Conservation (phyloP, 768 basidiomycete species). For the Boletus sp. region DNA sequence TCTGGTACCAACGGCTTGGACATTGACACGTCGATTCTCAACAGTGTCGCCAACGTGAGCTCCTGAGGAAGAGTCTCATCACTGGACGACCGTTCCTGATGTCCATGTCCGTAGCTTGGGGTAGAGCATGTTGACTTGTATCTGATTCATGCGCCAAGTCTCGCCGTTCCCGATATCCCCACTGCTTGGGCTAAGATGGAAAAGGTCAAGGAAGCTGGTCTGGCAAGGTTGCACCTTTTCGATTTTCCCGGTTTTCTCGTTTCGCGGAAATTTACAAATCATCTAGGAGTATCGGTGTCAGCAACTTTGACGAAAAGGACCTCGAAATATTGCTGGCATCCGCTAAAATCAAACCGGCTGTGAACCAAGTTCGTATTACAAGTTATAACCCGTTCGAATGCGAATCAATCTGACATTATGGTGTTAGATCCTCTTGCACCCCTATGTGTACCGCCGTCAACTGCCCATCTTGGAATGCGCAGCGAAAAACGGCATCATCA, state of each 20-base stretch:
- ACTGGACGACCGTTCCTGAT: neutral
- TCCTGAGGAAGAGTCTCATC: neutral
- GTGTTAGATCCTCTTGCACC: constrained; percentile 64
- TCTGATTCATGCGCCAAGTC: constrained; percentile 59
- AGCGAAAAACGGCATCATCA: constrained; percentile 55
- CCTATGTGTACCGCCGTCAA: constrained; percentile 61
- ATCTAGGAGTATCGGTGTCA: constrained; percentile 66
- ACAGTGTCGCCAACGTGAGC: constrained; percentile 56
- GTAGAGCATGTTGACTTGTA: constrained; percentile 69
- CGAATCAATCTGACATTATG: neutral
- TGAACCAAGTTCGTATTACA: constrained; percentile 56
- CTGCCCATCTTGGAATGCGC: constrained; percentile 57
- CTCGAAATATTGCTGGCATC: constrained; percentile 54
- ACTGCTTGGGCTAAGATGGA: constrained; percentile 67
- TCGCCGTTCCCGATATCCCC: constrained; percentile 57
- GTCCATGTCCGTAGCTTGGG: constrained; percentile 45
- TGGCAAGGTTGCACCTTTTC: constrained; percentile 50
- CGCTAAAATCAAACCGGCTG: constrained; percentile 61
- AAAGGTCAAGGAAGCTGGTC: constrained; percentile 50
- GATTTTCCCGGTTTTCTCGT: neutral
- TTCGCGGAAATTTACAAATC: neutral
- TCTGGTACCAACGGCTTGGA: constrained; percentile 50
- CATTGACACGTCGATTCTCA: constrained; percentile 52
- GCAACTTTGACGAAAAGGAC: constrained; percentile 61
- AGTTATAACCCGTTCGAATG: neutral